phyloP scores from a whole-genome alignment of 257 asterid genomes.

The Ajuga chamaepitys region DNA sequence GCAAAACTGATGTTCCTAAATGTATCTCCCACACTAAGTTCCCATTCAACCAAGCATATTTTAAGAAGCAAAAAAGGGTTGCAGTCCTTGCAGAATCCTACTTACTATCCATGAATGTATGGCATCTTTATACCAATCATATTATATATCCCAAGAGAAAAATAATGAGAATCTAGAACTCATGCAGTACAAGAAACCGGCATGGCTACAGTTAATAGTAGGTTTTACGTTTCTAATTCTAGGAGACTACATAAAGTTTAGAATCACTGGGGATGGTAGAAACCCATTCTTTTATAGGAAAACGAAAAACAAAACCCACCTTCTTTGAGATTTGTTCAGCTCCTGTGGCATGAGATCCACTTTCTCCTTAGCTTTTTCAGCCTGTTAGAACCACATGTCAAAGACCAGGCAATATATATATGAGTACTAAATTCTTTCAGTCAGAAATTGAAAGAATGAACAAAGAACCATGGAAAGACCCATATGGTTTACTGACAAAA shows the following conservation, averaged over 20 bases:
- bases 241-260: slow-evolving; percentile 4
- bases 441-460: slow-evolving; percentile 7
- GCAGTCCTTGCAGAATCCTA: background rate
- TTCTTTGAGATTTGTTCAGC: slow-evolving; percentile 42
- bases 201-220: background rate
- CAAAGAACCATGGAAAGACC: slow-evolving; percentile 5
- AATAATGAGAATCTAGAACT: background rate
- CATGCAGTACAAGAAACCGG: background rate
- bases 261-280: background rate
- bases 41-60: background rate
- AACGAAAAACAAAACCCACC: slow-evolving; percentile 28
- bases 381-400: slow-evolving; percentile 34
- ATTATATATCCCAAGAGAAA: slow-evolving; percentile 4
- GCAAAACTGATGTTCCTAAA: background rate
- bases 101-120: background rate
- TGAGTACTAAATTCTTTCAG: background rate
- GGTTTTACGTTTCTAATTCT: background rate
- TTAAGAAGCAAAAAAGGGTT: background rate
- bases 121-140: background rate
- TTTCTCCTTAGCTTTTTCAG: slow-evolving; percentile 82
- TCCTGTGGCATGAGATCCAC: slow-evolving; percentile 65
- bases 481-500: slow-evolving; percentile 1
- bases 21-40: background rate
- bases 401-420: slow-evolving; percentile 3
- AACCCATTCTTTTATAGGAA: background rate